phyloP scores from a whole-genome alignment of 495 filamentous ascomycete genomes.

The Penicillium atrosanguineum region DNA sequence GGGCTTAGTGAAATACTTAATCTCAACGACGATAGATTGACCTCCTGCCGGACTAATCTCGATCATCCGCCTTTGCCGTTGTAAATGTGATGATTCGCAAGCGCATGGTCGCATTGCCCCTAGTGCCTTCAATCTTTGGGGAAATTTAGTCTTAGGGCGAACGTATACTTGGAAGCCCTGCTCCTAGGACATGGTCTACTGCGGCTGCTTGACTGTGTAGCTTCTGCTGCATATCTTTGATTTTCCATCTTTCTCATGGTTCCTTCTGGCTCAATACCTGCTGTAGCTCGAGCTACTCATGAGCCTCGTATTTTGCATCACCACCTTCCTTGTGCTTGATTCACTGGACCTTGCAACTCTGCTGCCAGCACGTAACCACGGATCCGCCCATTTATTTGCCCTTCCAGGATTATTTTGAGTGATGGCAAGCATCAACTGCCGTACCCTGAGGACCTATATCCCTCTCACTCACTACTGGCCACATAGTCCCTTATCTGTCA shows the following conservation, averaged over 20 bases:
- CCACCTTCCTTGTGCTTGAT: not conserved
- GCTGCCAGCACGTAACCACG: no score
- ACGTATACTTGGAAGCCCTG: no score
- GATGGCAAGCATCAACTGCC: not conserved
- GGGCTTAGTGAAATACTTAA: constrained; percentile 4
- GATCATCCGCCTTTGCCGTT: not conserved
- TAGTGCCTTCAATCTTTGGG: not conserved
- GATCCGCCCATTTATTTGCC: no score
- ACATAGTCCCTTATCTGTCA: no score
- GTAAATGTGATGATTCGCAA: not conserved
- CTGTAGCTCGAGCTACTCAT: not conserved
- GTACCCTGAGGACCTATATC: not conserved
- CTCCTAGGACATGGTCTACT: not conserved
- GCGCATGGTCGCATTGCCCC: not conserved
- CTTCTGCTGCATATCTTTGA: not conserved
- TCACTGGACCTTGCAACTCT: no score
- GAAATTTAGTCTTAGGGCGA: not conserved
- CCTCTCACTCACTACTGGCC: no score
- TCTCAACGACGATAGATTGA: constrained; percentile 2
- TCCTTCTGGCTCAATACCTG: not conserved
- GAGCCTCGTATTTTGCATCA: not conserved
- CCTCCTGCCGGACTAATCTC: not conserved
- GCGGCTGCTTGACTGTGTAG: not conserved
- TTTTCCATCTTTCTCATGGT: not conserved
- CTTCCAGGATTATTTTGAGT: not conserved